phyloP scores from a whole-genome alignment of 192 early-diverging fungal genomes.

The Dimargaris verticillata region DNA sequence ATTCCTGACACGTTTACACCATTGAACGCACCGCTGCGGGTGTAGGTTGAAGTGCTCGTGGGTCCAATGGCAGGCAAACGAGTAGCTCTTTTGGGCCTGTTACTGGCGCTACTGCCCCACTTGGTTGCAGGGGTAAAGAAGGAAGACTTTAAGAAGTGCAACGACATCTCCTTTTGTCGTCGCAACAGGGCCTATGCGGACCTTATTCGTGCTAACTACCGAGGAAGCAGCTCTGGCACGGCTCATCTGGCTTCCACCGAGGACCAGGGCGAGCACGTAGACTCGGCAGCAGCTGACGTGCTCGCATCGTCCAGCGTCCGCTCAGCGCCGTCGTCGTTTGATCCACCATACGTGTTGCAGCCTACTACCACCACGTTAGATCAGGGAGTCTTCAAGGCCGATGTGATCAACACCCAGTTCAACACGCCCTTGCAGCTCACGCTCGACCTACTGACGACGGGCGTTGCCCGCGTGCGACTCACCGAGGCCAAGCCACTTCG shows the following conservation, averaged over 20 bases:
- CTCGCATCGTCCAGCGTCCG: background rate
- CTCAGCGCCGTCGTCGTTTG: conserved; percentile 12
- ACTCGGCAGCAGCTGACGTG: background rate
- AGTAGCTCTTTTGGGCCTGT: conserved; percentile 3
- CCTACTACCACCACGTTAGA: conserved; percentile 37
- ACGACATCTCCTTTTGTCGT: conserved; percentile 70
- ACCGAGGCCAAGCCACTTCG: background rate
- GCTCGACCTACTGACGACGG: background rate
- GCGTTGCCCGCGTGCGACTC: background rate
- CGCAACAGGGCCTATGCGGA: conserved; percentile 81
- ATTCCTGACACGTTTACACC: no score
- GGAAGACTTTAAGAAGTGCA: conserved; percentile 84
- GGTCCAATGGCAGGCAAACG: no score
- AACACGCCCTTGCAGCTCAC: background rate
- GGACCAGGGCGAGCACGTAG: background rate
- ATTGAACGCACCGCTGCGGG: no score
- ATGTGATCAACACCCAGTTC: conserved; percentile 27
- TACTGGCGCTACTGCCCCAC: conserved; percentile 13
- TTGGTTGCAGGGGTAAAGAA: conserved; percentile 39
- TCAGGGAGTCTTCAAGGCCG: conserved; percentile 32
- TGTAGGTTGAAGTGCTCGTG: no score
- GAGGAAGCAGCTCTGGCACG: background rate
- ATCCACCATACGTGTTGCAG: conserved; percentile 47
- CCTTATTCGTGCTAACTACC: conserved; percentile 17
- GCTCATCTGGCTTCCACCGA: background rate